Base-by-base conservation (phyloP, 169 alveolate genomes). In the Babesia divergens region DNA sequence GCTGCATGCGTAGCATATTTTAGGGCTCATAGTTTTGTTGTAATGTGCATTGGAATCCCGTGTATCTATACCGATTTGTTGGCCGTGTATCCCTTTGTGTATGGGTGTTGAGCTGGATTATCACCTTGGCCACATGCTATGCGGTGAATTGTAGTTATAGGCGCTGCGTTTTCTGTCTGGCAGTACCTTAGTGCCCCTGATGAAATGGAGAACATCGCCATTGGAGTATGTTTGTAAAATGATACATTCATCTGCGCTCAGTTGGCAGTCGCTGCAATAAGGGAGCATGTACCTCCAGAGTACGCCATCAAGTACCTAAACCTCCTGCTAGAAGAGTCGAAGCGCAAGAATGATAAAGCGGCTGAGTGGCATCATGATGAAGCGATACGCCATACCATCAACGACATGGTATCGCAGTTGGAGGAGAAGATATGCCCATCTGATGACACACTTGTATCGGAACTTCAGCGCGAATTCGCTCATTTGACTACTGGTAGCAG, bases 201-300 rank as follows among this genome's bases (percentile, higher is more conserved):
- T 14, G 42, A 4, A 20, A 62, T 62, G 72, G 59, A 62, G 59
- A 42, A 62, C 20, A 22, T 44, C 16, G 56, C 60, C 4, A 34
- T 62, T 1, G 16, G 34, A 60, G 72, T 62, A 26, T 11, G 72
- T 62, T 62, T n/a, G 6, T 11, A 4, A 1, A 13, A 4, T 24
- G 11, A n/a, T 6, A 16, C 20, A 13, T 1, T 16, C 18, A 11
- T 38, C 26, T 40, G 40, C 54, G 0, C 11, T 31, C 51, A 62
- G 72, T n/a, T 62, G 13, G 59, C 53, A 13, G 72, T 59, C 32
- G 72, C 51, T 8, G 72, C 54, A 14, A 50, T 28, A 28, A 62
- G 35, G 60, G 72, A 62, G 42, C 56, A 50, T 7, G 16, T 62
- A 16, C 72, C 72, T 3, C 40, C 26, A 29, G 72, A 62, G 35